Percentiles rank a stretch among this genome's conserved stretches.
Conservation (phyloP, 345 rosid species). For the Salix suchowensis region DNA sequence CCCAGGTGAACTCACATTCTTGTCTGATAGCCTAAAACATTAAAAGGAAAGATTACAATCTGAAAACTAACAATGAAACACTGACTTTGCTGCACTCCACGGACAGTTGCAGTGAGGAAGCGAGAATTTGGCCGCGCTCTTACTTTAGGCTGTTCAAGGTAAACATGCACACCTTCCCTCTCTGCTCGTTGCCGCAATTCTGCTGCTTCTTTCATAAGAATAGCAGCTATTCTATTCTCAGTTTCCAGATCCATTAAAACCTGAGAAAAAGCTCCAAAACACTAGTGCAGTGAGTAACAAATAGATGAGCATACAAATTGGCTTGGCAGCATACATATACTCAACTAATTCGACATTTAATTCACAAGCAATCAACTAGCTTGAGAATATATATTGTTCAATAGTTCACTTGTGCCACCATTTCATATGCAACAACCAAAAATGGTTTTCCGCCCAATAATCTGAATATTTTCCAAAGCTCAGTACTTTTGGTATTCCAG, state of each 20-base stretch:
- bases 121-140: slow-evolving; percentile 79
- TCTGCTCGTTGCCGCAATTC: slow-evolving; percentile 75
- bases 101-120: slow-evolving; percentile 88
- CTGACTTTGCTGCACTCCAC: slow-evolving; percentile 83
- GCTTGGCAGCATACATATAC: not conserved
- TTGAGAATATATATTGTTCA: not conserved
- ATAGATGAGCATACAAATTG: not conserved
- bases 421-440: not conserved
- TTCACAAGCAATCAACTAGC: not conserved
- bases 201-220: slow-evolving; percentile 90
- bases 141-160: slow-evolving; percentile 56
- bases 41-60: not conserved
- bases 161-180: slow-evolving; percentile 70
- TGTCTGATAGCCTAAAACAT: not conserved
- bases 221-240: slow-evolving; percentile 80
- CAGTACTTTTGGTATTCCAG: not conserved
- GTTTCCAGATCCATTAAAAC: slow-evolving; percentile 78
- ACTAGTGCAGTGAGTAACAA: not conserved
- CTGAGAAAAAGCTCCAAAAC: slow-evolving; percentile 5
- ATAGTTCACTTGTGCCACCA: not conserved
- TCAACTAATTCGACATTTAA: not conserved
- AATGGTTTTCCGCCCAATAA: not conserved
- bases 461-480: not conserved
- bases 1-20: not conserved
- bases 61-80: not conserved